Conservation (phyloP, 208 protist species). For the Trypanosoma lewisi region DNA sequence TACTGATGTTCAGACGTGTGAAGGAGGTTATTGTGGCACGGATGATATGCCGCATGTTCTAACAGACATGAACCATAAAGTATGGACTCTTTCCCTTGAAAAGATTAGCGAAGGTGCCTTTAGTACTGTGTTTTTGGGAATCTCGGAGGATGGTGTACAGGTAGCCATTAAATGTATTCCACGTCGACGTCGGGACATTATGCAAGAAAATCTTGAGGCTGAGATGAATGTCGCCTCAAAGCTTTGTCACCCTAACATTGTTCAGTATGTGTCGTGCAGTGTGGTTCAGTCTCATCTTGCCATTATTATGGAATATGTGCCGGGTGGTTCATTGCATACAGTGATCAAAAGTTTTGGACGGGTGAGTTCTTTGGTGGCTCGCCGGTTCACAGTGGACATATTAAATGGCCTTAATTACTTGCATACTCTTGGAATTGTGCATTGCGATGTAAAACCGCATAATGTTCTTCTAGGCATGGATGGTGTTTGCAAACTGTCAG, state of each 20-base stretch:
- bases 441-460: constrained; percentile 88
- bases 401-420: constrained; percentile 74
- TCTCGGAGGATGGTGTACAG: constrained; percentile 68
- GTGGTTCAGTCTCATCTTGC: constrained; percentile 58
- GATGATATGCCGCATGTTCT: constrained; percentile 51
- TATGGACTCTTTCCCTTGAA: constrained; percentile 64
- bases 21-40: constrained; percentile 22
- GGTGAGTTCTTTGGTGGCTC: constrained; percentile 46
- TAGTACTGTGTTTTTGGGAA: constrained; percentile 63
- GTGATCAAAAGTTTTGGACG: constrained; percentile 74
- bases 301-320: constrained; percentile 87
- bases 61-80: constrained; percentile 46
- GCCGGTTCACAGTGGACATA: constrained; percentile 77
- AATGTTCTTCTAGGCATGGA: constrained; percentile 81
- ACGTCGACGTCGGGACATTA: constrained; percentile 55
- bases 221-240: constrained; percentile 64
- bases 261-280: constrained; percentile 71
- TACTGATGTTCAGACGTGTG: constrained; percentile 17
- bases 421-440: constrained; percentile 65
- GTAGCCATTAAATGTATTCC: constrained; percentile 84
- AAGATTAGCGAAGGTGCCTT: constrained; percentile 71
- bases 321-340: constrained; percentile 69
- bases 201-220: constrained; percentile 52
- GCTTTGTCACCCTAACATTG: constrained; percentile 75
- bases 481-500: constrained; percentile 82